Percentiles rank a stretch among this genome's conserved stretches.
phyloP scores from a whole-genome alignment of 1,139 yeast species.

The Pneumocystis oryctolagi region DNA sequence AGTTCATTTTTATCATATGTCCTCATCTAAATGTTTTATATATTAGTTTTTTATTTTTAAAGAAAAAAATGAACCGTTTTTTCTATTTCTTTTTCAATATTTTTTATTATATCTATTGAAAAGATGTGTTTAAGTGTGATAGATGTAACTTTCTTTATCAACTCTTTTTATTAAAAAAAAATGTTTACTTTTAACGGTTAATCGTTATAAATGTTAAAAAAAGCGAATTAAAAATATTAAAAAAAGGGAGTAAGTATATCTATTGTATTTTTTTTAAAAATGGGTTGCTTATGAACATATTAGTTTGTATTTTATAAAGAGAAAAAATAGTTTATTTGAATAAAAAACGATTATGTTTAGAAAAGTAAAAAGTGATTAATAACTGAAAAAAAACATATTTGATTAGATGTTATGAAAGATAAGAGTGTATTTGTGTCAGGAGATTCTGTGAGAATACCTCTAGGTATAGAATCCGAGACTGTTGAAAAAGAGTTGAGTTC shows the following conservation, averaged over 20 bases:
- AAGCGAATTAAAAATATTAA: neutral
- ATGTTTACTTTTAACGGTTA: neutral
- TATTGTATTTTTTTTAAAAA: no score
- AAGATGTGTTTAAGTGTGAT: neutral
- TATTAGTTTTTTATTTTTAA: neutral
- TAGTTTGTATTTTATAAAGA: no score
- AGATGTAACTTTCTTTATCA: neutral
- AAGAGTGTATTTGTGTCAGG: neutral
- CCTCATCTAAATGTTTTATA: neutral
- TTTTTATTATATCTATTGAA: neutral
- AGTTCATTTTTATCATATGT: neutral
- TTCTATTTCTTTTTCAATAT: neutral
- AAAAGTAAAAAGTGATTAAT: neutral
- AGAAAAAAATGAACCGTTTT: neutral
- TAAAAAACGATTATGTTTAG: neutral
- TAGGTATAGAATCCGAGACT: neutral
- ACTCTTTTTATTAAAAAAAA: neutral
- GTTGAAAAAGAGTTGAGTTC: neutral
- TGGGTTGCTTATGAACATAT: no score
- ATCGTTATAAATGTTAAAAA: neutral
- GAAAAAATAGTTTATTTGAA: neutral
- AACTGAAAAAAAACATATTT: neutral
- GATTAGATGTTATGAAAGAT: neutral
- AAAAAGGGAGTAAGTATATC: neutral
- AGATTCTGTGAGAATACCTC: neutral